phyloP scores from a whole-genome alignment of 2,329 filamentous ascomycete genomes.

The Pseudocercospora pini-densiflorae region DNA sequence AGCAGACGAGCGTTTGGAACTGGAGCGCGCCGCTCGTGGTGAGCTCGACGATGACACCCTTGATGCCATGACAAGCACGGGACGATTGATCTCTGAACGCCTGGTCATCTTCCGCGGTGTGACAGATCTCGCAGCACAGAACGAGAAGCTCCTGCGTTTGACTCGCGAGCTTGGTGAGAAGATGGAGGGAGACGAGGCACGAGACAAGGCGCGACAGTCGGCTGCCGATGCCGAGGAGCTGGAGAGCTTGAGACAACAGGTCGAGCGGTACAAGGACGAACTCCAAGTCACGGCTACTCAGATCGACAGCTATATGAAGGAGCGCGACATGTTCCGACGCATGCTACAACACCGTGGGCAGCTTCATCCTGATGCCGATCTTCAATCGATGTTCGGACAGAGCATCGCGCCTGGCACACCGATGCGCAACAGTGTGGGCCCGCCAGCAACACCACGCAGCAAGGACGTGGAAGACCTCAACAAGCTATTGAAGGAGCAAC shows the following conservation, averaged over 20 bases:
- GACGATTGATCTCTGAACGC: conserved; percentile 85
- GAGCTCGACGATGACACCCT: conserved; percentile 73
- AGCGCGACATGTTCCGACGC: conserved; percentile 96
- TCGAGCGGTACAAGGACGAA: conserved; percentile 82
- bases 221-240: conserved; percentile 66
- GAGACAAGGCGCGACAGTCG: conserved; percentile 60
- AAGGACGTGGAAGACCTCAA: conserved; percentile 71
- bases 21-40: conserved; percentile 77
- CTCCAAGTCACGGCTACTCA: conserved; percentile 79
- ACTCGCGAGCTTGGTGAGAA: conserved; percentile 83
- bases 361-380: conserved; percentile 62
- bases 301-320: conserved; percentile 90
- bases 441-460: conserved; percentile 54
- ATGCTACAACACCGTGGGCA: conserved; percentile 80
- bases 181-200: conserved; percentile 89
- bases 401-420: conserved; percentile 61
- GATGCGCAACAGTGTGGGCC: conserved; percentile 44
- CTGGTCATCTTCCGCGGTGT: conserved; percentile 90
- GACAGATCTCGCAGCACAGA: conserved; percentile 83
- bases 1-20: conserved; percentile 72
- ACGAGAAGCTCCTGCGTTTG: conserved; percentile 79
- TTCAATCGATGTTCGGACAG: conserved; percentile 72
- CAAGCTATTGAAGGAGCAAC: conserved; percentile 82
- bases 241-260: conserved; percentile 71
- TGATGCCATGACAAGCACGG: conserved; percentile 80